phyloP scores from a whole-genome alignment of 2,329 filamentous ascomycete species.

The Stachybotrys chlorohalonatus region DNA sequence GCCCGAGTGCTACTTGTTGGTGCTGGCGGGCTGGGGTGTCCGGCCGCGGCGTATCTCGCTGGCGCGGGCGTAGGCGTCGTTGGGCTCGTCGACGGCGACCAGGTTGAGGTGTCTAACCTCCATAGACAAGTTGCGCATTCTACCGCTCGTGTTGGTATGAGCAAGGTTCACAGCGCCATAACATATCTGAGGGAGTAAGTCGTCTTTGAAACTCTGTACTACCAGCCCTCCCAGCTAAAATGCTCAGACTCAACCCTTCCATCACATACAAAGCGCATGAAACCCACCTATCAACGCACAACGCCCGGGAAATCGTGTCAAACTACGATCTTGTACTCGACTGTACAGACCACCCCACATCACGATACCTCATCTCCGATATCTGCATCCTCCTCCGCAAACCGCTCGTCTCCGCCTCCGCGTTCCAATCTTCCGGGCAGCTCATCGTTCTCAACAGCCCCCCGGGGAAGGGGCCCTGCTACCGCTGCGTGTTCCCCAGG shows the following conservation, averaged over 20 bases:
- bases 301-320: conserved; percentile 56
- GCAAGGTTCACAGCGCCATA: conserved; percentile 73
- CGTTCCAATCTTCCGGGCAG: conserved; percentile 81
- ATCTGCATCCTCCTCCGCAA: conserved; percentile 72
- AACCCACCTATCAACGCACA: conserved; percentile 57
- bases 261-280: conserved; percentile 55
- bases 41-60: conserved; percentile 85
- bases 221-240: too few relatives aligned
- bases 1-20: conserved; percentile 74
- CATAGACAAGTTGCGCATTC: conserved; percentile 85
- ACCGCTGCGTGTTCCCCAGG: conserved; percentile 83
- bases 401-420: conserved; percentile 80
- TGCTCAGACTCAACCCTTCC: conserved; percentile 59
- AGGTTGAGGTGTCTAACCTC: conserved; percentile 81
- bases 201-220: neutral
- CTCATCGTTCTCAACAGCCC: conserved; percentile 82
- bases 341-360: conserved; percentile 88
- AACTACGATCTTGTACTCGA: conserved; percentile 81
- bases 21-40: conserved; percentile 83
- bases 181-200: conserved; percentile 45
- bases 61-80: conserved; percentile 79
- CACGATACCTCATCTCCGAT: conserved; percentile 88
- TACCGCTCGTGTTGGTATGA: conserved; percentile 59
- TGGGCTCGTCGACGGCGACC: conserved; percentile 80
- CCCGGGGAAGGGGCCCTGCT: conserved; percentile 71